A percentile compares a stretch with the other conserved stretches of the same genome.
Conservation (phyloP, 768 basidiomycete genomes). For the Xerocomellus dryophilus region DNA sequence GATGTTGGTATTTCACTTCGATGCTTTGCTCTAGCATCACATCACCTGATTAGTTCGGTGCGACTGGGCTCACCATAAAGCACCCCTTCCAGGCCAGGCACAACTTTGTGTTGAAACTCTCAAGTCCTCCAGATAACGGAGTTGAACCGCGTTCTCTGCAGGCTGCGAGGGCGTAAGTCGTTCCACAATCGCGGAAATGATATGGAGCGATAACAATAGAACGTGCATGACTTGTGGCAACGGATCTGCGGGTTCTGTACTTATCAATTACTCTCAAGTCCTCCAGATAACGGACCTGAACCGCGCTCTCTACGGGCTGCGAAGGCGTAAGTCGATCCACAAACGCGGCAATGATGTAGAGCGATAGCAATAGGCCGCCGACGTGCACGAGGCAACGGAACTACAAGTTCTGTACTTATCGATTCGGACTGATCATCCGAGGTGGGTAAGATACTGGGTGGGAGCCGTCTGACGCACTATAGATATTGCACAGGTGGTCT, state of each 20-base stretch:
- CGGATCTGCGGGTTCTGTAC: background rate
- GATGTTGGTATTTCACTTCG: background rate
- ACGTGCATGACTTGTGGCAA: background rate
- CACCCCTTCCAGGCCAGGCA: background rate
- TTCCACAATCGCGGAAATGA: background rate
- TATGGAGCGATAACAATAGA: background rate
- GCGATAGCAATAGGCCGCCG: background rate
- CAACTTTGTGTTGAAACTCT: background rate
- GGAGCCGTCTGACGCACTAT: background rate
- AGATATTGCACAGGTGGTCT: background rate
- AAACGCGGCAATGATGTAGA: background rate
- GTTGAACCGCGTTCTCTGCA: background rate
- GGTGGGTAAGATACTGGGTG: background rate
- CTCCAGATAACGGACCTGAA: background rate
- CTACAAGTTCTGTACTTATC: background rate
- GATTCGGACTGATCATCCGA: background rate
- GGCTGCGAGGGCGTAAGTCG: background rate
- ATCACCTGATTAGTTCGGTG: background rate
- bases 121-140: background rate
- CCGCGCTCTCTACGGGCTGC: background rate
- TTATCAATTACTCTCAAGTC: background rate
- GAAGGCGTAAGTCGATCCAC: background rate
- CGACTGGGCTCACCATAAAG: background rate
- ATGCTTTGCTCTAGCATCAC: background rate
- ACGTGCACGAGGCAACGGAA: background rate